These are phyloP conservation scores for Fagus sylvatica DNA, from an alignment of 306 rosid genomes.

Conservation along the genomic window DNA sequence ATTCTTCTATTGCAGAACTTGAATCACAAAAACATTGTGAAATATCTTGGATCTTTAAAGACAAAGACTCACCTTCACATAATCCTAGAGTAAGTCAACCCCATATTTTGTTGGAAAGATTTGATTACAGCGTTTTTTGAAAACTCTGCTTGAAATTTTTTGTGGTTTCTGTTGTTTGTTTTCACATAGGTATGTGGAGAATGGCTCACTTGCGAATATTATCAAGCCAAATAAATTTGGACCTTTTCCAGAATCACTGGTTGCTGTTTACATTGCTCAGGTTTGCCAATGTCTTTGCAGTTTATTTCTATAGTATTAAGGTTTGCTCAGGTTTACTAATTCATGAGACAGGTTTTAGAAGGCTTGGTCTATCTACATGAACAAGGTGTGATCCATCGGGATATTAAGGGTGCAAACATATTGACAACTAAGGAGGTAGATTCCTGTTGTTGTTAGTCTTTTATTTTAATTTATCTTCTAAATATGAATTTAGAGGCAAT, in stretches of 20 bases:
- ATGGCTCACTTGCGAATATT: constrained; percentile 96
- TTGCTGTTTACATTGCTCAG: constrained; percentile 96
- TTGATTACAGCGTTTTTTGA: constrained; percentile 8
- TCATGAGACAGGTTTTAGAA: constrained; percentile 80
- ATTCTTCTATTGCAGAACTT: constrained; percentile 69
- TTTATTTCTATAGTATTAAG: constrained; percentile 12
- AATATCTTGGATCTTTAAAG: constrained; percentile 97
- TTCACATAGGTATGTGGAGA: constrained; percentile 83
- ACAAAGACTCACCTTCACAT: constrained; percentile 96
- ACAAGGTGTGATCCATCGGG: constrained; percentile 99
- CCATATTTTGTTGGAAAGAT: constrained; percentile 10
- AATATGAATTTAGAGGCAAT: background rate
- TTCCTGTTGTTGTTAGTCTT: constrained; percentile 9
- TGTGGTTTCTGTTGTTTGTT: constrained; percentile 20
- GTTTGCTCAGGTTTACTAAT: constrained; percentile 17
- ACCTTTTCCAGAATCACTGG: constrained; percentile 97
- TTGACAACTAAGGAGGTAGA: constrained; percentile 95
- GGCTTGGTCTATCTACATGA: constrained; percentile 98
- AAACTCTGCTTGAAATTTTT: constrained; percentile 13
- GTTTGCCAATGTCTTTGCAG: constrained; percentile 41
- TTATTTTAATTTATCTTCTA: background rate
- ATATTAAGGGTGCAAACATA: constrained; percentile 98
- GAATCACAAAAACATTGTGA: constrained; percentile 98
- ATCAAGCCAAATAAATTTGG: constrained; percentile 99
- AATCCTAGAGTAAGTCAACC: constrained; percentile 78